These are phyloP conservation scores for Rhytidhysteron rufulum DNA, from an alignment of 2,329 filamentous ascomycete genomes.

Conservation along the genomic window DNA sequence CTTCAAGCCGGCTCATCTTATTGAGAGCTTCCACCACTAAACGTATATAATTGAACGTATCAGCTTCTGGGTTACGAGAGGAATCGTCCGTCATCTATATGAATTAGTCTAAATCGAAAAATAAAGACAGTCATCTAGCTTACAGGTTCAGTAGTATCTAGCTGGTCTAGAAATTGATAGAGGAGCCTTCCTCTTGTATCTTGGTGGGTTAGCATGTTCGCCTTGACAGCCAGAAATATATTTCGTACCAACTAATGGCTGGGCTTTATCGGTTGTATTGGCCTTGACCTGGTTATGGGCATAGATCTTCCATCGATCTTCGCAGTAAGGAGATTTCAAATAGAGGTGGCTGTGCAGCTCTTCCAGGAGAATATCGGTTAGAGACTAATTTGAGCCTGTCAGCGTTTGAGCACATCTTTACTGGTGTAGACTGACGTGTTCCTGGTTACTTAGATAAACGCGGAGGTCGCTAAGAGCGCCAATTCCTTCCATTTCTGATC, in stretches of 20 bases:
- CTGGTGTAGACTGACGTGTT: conserved; percentile 51
- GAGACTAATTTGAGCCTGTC: conserved; percentile 38
- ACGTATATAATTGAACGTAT: conserved; percentile 91
- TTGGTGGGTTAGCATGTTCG: conserved; percentile 5
- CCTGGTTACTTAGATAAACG: conserved; percentile 87
- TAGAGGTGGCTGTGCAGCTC: conserved; percentile 97
- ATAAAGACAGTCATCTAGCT: conserved; percentile 4
- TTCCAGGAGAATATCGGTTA: conserved; percentile 95
- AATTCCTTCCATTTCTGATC: conserved; percentile 86
- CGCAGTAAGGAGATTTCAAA: conserved; percentile 95
- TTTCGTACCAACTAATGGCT: conserved; percentile 19
- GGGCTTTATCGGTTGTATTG: conserved; percentile 27
- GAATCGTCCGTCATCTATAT: conserved; percentile 72
- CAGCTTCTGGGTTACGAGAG: conserved; percentile 87
- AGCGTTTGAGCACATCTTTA: background rate
- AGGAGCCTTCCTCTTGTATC: conserved; percentile 52
- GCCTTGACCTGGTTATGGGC: conserved; percentile 60
- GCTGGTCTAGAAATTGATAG: conserved; percentile 54
- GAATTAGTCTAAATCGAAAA: conserved; percentile 18
- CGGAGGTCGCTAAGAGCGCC: conserved; percentile 82
- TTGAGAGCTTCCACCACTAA: conserved; percentile 86
- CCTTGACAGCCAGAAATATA: background rate
- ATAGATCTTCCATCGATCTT: conserved; percentile 88
- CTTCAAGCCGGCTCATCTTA: conserved; percentile 80
- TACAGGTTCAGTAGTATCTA: conserved; percentile 48